phyloP scores from a whole-genome alignment of 495 filamentous ascomycete genomes.

The Xylaria curta region DNA sequence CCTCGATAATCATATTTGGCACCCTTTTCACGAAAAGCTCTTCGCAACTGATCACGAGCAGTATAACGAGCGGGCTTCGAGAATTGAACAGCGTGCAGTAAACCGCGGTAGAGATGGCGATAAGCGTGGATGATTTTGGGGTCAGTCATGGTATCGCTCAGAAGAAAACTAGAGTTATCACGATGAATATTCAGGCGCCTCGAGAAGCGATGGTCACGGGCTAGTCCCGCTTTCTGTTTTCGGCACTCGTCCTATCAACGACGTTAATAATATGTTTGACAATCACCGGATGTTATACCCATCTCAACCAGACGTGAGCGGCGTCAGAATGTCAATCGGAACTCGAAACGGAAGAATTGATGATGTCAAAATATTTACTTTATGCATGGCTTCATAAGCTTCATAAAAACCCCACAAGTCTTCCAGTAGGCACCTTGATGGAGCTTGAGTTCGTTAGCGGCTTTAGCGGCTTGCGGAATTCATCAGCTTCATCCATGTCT shows the following conservation, averaged over 20 bases:
- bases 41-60: constrained; percentile 67
- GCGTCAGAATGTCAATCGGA: background rate
- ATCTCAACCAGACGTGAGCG: background rate
- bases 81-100: constrained; percentile 80
- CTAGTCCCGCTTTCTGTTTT: background rate
- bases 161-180: background rate
- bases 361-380: background rate
- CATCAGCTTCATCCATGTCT: too few species aligned
- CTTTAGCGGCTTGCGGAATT: too few species aligned
- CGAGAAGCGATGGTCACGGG: background rate
- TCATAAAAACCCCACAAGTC: background rate
- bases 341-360: background rate
- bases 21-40: constrained; percentile 68
- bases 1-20: constrained; percentile 63
- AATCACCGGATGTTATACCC: background rate
- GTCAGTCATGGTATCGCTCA: constrained; percentile 32
- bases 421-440: too few species aligned
- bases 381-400: constrained; percentile 1
- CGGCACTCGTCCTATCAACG: background rate
- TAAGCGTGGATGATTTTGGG: constrained; percentile 73
- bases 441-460: background rate
- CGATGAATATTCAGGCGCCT: background rate
- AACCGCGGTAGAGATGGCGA: constrained; percentile 74
- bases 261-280: background rate
- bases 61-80: constrained; percentile 76